Conservation (phyloP, 208 protist genomes). For the Herpetomonas tarakana region DNA sequence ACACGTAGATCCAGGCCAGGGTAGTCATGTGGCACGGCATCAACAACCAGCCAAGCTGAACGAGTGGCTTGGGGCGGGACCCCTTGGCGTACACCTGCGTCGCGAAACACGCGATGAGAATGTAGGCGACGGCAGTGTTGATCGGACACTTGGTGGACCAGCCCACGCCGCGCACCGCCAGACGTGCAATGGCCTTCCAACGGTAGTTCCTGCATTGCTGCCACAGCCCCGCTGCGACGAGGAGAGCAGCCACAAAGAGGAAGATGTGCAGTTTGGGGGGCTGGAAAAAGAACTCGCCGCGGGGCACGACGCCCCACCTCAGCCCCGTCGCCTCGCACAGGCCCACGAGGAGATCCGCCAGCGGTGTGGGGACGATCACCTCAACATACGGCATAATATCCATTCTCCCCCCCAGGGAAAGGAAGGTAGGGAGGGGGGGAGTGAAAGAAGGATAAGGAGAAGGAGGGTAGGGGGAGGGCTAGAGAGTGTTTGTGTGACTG, state of each 20-base stretch:
- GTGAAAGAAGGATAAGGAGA: conserved; percentile 1
- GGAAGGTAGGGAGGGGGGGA: conserved; percentile 3
- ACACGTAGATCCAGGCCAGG: conserved; percentile 43
- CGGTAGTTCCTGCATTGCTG: conserved; percentile 29
- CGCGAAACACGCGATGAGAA: conserved; percentile 36
- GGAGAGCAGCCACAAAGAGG: conserved; percentile 33
- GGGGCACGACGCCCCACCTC: conserved; percentile 43
- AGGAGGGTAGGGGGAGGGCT: not conserved
- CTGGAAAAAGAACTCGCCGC: conserved; percentile 54
- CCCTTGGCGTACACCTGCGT: conserved; percentile 49
- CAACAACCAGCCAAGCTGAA: conserved; percentile 79
- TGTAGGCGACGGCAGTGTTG: conserved; percentile 32
- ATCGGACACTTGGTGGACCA: conserved; percentile 28
- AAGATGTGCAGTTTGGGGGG: conserved; percentile 60
- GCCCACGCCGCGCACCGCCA: conserved; percentile 9
- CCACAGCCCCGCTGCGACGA: conserved; percentile 27
- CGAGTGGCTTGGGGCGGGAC: conserved; percentile 40
- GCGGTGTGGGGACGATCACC: conserved; percentile 33
- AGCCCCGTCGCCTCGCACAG: conserved; percentile 41
- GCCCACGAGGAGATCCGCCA: conserved; percentile 24
- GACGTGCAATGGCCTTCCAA: conserved; percentile 7
- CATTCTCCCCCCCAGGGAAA: conserved; percentile 8
- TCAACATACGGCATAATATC: conserved; percentile 20
- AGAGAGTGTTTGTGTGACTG: not conserved
- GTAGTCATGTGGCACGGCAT: conserved; percentile 84